Percentiles rank a stretch among this genome's conserved stretches.
These are phyloP conservation scores for Stachybotrys elegans DNA, from an alignment of 2,329 filamentous ascomycete species.

Conservation along the genomic window DNA sequence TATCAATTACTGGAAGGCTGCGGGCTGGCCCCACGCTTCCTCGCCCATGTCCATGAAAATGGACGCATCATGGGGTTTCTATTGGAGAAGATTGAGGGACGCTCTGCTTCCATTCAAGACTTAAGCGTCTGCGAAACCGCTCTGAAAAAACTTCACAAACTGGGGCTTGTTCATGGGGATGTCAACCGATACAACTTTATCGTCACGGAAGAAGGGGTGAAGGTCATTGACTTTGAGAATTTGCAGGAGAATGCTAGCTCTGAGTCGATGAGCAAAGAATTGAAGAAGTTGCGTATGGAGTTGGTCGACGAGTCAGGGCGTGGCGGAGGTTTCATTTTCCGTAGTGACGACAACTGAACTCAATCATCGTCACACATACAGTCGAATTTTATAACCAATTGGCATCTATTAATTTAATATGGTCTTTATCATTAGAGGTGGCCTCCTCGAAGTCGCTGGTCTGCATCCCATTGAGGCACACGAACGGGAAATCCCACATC, in stretches of 20 bases:
- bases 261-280: constrained; percentile 19
- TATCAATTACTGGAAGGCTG: constrained; percentile 17
- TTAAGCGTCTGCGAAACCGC: constrained; percentile 20
- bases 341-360: too few species aligned
- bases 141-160: constrained; percentile 19
- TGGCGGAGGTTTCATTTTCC: too few species aligned
- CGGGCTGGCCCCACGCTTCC: constrained; percentile 24
- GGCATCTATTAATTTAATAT: too few species aligned
- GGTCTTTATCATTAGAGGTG: too few species aligned
- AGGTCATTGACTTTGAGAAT: constrained; percentile 26
- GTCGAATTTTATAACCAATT: too few species aligned
- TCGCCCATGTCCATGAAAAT: constrained; percentile 28
- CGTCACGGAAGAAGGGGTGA: constrained; percentile 18
- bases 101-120: constrained; percentile 19
- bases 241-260: constrained; percentile 14
- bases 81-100: constrained; percentile 26
- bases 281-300: constrained; percentile 20
- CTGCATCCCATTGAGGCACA: too few species aligned
- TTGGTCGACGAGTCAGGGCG: constrained; percentile 24
- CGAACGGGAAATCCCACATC: too few species aligned
- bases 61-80: constrained; percentile 30
- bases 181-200: constrained; percentile 33
- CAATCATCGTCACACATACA: too few species aligned
- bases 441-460: too few species aligned
- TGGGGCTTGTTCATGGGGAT: constrained; percentile 28